Conservation (phyloP, 257 asterid genomes). For the Hygrophila difformis region DNA sequence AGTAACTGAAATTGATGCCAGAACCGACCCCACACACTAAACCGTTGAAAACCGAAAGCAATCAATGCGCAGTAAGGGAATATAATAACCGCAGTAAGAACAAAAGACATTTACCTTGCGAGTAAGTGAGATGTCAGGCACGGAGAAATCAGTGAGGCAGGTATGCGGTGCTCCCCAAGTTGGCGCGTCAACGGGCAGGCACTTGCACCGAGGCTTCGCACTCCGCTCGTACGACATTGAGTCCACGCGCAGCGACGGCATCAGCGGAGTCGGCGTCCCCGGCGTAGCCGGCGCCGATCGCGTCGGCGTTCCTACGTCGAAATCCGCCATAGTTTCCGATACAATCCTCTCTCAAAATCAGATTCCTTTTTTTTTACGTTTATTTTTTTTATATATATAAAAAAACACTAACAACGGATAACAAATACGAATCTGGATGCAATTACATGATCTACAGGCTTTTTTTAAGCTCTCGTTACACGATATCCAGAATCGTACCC, state of each 20-base stretch:
- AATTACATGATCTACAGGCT: conserved; percentile 28
- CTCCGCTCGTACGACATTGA: conserved; percentile 67
- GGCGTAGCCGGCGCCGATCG: conserved; percentile 81
- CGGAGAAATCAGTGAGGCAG: conserved; percentile 57
- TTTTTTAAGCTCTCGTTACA: conserved; percentile 42
- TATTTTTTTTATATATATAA: not conserved
- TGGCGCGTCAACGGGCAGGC: conserved; percentile 64
- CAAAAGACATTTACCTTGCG: conserved; percentile 49
- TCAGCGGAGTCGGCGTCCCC: conserved; percentile 74
- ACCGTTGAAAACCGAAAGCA: not conserved
- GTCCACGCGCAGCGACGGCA: conserved; percentile 52
- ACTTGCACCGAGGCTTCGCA: conserved; percentile 93
- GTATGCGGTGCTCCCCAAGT: conserved; percentile 76
- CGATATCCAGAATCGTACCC: conserved; percentile 30
- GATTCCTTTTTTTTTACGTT: not conserved
- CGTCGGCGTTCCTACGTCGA: conserved; percentile 37
- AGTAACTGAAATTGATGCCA: too few species aligned
- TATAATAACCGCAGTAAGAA: too few species aligned
- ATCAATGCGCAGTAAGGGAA: too few species aligned
- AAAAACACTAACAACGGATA: not conserved
- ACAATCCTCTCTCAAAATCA: too few species aligned
- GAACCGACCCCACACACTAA: too few species aligned
- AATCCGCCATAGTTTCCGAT: conserved; percentile 36
- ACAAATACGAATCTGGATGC: not conserved
- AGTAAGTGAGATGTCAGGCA: conserved; percentile 68